These are phyloP conservation scores for Xylaria intraflava DNA, from an alignment of 495 filamentous ascomycete genomes.

Conservation along the genomic window DNA sequence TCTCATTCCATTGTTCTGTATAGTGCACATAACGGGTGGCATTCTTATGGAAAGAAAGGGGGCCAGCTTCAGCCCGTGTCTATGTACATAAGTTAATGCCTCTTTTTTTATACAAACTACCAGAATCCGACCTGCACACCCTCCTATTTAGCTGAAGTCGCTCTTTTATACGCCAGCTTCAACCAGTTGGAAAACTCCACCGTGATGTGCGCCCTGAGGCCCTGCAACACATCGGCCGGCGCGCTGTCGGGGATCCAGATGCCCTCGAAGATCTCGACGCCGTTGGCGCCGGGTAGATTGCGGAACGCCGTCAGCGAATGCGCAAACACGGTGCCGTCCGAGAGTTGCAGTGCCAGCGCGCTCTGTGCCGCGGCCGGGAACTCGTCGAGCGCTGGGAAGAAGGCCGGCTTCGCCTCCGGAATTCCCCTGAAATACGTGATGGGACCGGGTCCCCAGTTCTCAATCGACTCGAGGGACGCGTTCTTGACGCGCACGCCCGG, in stretches of 20 bases:
- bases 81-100: too few relatives aligned
- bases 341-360: constrained; percentile 14
- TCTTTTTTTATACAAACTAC: too few relatives aligned
- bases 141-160: neutral
- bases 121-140: too few relatives aligned
- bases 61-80: too few relatives aligned
- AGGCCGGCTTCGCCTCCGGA: constrained; percentile 13
- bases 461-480: constrained; percentile 12
- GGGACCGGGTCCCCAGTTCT: constrained; percentile 18
- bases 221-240: constrained; percentile 12
- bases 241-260: constrained; percentile 18
- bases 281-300: constrained; percentile 12
- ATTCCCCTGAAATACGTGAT: constrained; percentile 16
- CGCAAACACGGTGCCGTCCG: constrained; percentile 12
- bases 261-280: constrained; percentile 17
- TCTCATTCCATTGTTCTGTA: too few relatives aligned
- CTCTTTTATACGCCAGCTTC: constrained; percentile 13
- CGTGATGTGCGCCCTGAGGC: constrained; percentile 14
- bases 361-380: constrained; percentile 10
- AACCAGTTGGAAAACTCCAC: constrained; percentile 24
- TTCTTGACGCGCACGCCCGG: constrained; percentile 6
- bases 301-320: constrained; percentile 14
- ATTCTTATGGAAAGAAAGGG: too few relatives aligned
- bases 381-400: constrained; percentile 7
- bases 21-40: too few relatives aligned